Percentiles rank a stretch among this genome's conserved stretches.
These are phyloP conservation scores for Babesia bovis DNA, from an alignment of 169 alveolate genomes.

Conservation along the genomic window DNA sequence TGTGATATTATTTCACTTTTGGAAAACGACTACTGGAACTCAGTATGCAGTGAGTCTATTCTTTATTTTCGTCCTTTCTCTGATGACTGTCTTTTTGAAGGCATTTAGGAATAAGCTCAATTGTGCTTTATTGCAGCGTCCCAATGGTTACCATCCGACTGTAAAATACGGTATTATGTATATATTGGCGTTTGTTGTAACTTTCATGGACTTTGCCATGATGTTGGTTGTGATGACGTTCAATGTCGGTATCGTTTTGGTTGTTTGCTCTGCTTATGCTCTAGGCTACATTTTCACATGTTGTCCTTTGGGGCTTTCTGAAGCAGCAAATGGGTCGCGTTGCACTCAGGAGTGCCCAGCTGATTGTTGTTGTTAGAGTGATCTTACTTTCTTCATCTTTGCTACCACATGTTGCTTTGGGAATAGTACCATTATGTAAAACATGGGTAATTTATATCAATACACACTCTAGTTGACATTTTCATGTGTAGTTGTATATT, in stretches of 20 bases:
- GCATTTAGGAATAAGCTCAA: constrained; percentile 1
- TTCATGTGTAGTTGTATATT: neutral
- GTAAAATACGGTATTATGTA: constrained; percentile 36
- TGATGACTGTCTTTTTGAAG: constrained; percentile 23
- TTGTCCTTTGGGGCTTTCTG: neutral
- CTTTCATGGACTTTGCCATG: constrained; percentile 67
- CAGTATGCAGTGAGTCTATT: neutral
- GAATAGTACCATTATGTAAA: neutral
- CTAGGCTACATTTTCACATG: constrained; percentile 70
- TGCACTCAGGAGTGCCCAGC: constrained; percentile 11
- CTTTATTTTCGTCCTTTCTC: constrained; percentile 9
- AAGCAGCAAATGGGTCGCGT: neutral
- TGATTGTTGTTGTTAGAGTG: constrained; percentile 41
- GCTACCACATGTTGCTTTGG: neutral
- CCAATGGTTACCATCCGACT: neutral
- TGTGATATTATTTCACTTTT: constrained; percentile 11
- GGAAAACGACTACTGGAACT: constrained; percentile 12
- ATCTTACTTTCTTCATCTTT: neutral
- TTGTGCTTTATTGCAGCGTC: neutral
- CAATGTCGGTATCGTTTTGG: constrained; percentile 73
- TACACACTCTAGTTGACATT: neutral
- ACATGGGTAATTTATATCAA: neutral
- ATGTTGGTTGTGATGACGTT: constrained; percentile 77
- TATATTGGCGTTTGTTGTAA: constrained; percentile 57
- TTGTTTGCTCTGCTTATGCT: constrained; percentile 69